Evolutionary conservation across 768 basidiomycete genomes (phyloP), one percentile per base, ranked within the genome.

Genomic region (Russula sp.): DNA sequence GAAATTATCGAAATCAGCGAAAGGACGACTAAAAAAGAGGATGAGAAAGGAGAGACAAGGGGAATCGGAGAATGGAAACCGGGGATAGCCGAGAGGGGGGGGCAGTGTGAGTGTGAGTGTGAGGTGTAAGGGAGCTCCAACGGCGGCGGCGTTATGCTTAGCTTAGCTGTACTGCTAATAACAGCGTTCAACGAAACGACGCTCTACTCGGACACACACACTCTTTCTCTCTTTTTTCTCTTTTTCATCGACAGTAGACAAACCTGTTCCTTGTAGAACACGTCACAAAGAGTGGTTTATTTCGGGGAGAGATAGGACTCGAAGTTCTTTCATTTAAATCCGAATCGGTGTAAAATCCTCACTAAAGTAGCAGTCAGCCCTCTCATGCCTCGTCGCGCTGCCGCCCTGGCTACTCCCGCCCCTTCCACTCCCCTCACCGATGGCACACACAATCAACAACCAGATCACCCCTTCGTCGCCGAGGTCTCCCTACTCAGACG

Each of bases 401-500:
- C 71, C 68, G 68, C 71, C 52, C 56, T 55, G 31, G 55, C 63
- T 44, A 61, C 68, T 35, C 59, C 68, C 62, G 53, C 64, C 39
- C 10, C 64, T 40, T 65, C 63, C 53, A 60, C 66, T 52, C 64
- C 63, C 44, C 66, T 54, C 57, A 62, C 61, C 45, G 67, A 63
- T n/a, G 22, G 6, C 54, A 57, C 55, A 6, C 51, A 42, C 52
- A 35, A 22, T 32, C 55, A 59, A 32, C 45, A 64, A 54, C 50
- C 18, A 37, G 69, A 68, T 3, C 62, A 68, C 57, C 59, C 69
- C 49, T 73, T 72, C 60, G 53, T 65, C 44, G 60, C 63, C 53
- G 70, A 84, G 69, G 72, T 88, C 57, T 64, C 72, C 50, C 70
- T 76, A 34, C 85, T 97, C 56, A 81, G 94, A 60, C 84, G 78